A percentile compares a stretch with the other conserved stretches of the same genome.
Conservation (phyloP, 345 rosid species). For the Bruguiera parviflora region DNA sequence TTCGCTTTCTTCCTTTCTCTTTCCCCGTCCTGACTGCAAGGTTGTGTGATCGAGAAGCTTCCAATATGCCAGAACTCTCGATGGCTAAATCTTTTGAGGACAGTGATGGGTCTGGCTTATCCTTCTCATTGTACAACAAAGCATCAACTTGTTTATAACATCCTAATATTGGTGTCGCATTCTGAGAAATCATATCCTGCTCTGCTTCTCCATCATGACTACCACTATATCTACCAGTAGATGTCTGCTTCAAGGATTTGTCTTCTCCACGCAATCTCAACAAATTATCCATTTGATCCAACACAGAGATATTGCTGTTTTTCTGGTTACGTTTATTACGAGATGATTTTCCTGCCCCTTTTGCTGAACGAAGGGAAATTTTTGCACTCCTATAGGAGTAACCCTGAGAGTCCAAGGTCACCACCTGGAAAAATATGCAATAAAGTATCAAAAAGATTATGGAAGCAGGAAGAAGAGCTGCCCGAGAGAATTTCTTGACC, state of each 20-base stretch:
- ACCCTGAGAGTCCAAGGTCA: conserved; percentile 33
- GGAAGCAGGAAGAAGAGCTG: conserved; percentile 41
- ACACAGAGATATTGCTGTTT: conserved; percentile 24
- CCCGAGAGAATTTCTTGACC: conserved; percentile 46
- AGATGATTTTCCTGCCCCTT: conserved; percentile 42
- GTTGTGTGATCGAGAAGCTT: conserved; percentile 40
- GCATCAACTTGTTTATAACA: conserved; percentile 5
- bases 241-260: conserved; percentile 20
- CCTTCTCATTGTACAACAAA: conserved; percentile 13
- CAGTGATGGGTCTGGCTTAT: conserved; percentile 18
- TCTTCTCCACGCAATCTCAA: conserved; percentile 40
- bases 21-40: conserved; percentile 55
- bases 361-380: conserved; percentile 21
- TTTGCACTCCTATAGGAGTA: conserved; percentile 30
- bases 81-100: conserved; percentile 25
- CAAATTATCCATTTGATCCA: conserved; percentile 43
- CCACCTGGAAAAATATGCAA: conserved; percentile 38
- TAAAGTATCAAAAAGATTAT: conserved; percentile 44
- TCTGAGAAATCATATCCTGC: conserved; percentile 11
- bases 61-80: conserved; percentile 25
- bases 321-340: conserved; percentile 22
- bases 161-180: conserved; percentile 19
- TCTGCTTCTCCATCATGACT: conserved; percentile 16
- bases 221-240: conserved; percentile 21
- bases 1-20: conserved; percentile 70